phyloP scores from a whole-genome alignment of 176 grass and related monocot species.

The Dendrocalamus sinicus region DNA sequence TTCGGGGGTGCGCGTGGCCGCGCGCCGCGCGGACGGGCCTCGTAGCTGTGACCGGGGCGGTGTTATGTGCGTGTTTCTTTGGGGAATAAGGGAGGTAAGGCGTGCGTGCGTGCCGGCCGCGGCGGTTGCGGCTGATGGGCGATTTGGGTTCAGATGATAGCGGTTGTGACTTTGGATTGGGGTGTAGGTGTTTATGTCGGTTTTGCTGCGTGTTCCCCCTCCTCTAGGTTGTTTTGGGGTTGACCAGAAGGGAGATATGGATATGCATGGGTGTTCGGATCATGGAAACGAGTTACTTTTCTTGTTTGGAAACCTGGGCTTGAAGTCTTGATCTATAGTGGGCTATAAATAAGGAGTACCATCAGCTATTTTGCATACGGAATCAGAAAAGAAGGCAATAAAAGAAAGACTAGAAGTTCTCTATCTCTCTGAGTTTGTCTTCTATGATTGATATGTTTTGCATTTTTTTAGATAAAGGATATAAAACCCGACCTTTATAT shows the following conservation, averaged over 20 bases:
- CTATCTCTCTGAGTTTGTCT: too few relatives aligned
- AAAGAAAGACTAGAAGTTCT: too few relatives aligned
- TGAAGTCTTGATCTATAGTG: too few relatives aligned
- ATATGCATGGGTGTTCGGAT: not conserved
- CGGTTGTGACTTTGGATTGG: not conserved
- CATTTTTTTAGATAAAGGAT: too few relatives aligned
- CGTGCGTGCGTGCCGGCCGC: not conserved
- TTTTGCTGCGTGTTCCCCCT: not conserved
- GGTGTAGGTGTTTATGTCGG: not conserved
- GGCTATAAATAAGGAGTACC: too few relatives aligned
- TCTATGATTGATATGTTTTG: too few relatives aligned
- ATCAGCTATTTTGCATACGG: too few relatives aligned
- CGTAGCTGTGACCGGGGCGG: not conserved
- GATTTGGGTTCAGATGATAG: conserved; percentile 19
- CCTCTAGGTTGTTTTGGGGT: not conserved
- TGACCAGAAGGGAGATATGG: not conserved
- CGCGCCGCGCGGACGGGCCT: not conserved
- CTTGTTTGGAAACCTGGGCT: not conserved
- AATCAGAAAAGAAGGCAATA: too few relatives aligned
- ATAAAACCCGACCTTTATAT: too few relatives aligned
- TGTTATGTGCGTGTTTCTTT: not conserved
- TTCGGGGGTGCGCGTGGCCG: not conserved
- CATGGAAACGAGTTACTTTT: not conserved
- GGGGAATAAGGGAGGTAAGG: not conserved
- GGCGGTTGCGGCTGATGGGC: not conserved